phyloP scores from a whole-genome alignment of 1,284 basidiomycete species.

The Fomitiporia mediterranea region DNA sequence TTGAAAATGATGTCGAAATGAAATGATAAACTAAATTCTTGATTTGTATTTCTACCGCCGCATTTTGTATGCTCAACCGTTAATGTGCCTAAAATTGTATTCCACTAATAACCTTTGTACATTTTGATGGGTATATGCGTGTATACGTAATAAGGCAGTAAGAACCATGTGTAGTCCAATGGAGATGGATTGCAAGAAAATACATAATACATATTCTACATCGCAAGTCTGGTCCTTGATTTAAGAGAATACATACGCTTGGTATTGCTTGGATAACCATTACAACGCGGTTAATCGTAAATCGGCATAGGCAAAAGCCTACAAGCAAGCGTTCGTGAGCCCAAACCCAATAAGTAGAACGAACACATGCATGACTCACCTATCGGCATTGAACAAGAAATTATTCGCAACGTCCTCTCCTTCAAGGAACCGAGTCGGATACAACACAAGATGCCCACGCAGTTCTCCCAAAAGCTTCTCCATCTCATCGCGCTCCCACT shows the following conservation, averaged over 20 bases:
- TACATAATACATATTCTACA: not conserved
- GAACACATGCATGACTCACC: conserved; percentile 36
- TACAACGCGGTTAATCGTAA: conserved; percentile 34
- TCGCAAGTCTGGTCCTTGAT: no score
- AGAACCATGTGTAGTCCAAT: not conserved
- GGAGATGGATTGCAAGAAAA: no score
- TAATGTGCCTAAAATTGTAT: no score
- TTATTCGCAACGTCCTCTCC: conserved; percentile 83
- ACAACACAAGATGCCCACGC: conserved; percentile 81
- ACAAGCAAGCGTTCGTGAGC: not conserved
- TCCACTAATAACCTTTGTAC: no score
- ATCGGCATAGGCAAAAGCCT: conserved; percentile 53
- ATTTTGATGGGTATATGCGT: no score
- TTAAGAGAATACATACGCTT: no score
- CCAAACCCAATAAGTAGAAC: conserved; percentile 9
- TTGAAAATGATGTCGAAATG: not conserved
- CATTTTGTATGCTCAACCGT: no score
- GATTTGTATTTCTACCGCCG: no score
- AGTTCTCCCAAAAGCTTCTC: conserved; percentile 72
- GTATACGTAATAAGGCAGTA: not conserved
- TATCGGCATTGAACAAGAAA: conserved; percentile 88
- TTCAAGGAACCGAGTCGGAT: conserved; percentile 81
- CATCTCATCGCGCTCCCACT: conserved; percentile 85
- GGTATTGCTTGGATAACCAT: no score
- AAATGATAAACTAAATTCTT: no score